Base-by-base conservation (phyloP, 2,329 filamentous ascomycete species). In the Aspergillus aculeatus region DNA sequence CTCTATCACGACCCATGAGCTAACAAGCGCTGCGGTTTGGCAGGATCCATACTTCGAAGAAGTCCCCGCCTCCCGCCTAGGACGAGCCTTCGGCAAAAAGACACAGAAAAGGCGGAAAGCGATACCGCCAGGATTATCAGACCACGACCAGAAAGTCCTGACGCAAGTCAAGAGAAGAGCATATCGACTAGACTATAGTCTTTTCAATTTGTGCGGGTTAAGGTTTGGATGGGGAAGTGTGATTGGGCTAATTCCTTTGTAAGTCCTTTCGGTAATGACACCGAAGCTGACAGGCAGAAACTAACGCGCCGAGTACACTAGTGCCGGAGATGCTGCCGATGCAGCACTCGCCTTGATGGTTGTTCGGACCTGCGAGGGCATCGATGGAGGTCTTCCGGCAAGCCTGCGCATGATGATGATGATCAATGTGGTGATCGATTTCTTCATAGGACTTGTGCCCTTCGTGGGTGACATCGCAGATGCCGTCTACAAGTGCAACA, bases 41-140 rank as follows among this genome's bases (percentile, higher is more conserved):
- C 69, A 97, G 91, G 93, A 98, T 73, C 92, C 93, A 5, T 96
- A 92, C 79, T 96, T 93, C 69, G 91, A 96, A 74, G 83, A 87
- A 66, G 87, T 96, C 38, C 87, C 88, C 23, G 88, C 93, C 47
- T 90, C 89, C 9, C 84, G 86, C 63, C 80, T 90, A 47, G 79
- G 86, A 65, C 86, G 87, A 60, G 85, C 81, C 56, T 86, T 87
- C 26, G 83, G 76, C 38, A 87, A 86, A 69, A 96, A 92, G 74
- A 82, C 84, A 59, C 94, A 92, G 81, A 96, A 90, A 76, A 85
- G 89, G 72, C 91, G 90, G 79, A 96, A 96, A 78, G 90, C 91
- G 23, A 81, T 93, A 38, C 93, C 93, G 0, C 85, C 86, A 26
- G 94, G 94, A 57, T 86, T 98, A 55, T 94, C 92, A 19, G 80